Evolutionary conservation across 139 green algal genomes (phyloP), one percentile per base, ranked within the genome.

Genomic region (Chlamydomonas asymmetrica): DNA sequence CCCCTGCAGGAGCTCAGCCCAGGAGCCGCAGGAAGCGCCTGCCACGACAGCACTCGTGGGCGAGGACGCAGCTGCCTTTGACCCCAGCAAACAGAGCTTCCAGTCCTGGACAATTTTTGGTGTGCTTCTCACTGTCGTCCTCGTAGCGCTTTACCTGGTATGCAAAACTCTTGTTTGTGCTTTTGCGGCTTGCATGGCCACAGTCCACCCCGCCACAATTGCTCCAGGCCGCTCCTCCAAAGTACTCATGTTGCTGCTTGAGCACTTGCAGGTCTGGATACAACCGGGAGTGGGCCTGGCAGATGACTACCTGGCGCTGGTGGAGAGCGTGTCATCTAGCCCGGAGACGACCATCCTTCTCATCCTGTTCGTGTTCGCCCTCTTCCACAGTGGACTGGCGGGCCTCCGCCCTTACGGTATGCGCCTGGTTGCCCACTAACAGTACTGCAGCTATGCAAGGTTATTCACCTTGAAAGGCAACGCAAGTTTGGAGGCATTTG

Each of bases 51-150:
- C 45, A 52, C 75, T 89, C 0, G 80, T 94, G 1, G 95, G 95
- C 20, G 96, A 99, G 80, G 95, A 99, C 75, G 89, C 95, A 20
- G 95, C 92, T 0, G 79, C 82, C 0, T 99, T 99, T 74, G 71
- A 88, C 32, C n/a, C 90, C 3, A 50, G 66, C 2, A 38, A 92
- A 43, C 94, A 99, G 73, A 96, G 63, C 56, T 50, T 85, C 3
- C 73, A 75, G 20, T 92, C 88, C 3, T 99, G 95, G 95, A 83
- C 39, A 0, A 16, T 92, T 0, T 99, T 99, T 76, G 81, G 79
- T 2, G 85, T 48, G 20, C 68, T 98, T 63, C 85, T 99, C 13
- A 82, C 82, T 0, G 80, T 62, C 16, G 95, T 98, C 20, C 59
- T 95, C 49, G 93, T 75, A 2, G 63, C 84, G 2, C 76, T 98